Conservation (phyloP, 371 early-diverging fungal genomes). For the Rhizomucor miehei region DNA sequence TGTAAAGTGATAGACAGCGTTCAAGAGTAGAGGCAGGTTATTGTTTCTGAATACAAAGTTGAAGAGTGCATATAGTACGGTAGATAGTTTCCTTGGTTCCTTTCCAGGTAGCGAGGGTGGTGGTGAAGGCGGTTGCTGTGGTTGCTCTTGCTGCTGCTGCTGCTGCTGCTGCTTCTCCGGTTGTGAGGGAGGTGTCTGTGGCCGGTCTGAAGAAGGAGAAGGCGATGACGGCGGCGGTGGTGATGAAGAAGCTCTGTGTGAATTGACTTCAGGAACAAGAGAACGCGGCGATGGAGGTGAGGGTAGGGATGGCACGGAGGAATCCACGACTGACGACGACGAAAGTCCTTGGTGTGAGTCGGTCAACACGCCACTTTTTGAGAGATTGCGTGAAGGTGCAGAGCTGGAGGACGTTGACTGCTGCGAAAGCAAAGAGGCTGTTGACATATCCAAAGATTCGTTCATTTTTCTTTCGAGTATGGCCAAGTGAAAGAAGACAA, state of each 20-base stretch:
- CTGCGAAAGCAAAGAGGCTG: slow-evolving; percentile 25
- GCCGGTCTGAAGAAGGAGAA: not conserved
- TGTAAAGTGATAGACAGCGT: slow-evolving; percentile 28
- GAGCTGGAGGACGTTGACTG: too few relatives aligned
- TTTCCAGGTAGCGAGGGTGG: not conserved
- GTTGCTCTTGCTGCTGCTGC: slow-evolving; percentile 1
- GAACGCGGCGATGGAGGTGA: slow-evolving; percentile 7
- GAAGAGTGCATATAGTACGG: not conserved
- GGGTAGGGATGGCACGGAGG: slow-evolving; percentile 12
- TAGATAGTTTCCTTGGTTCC: too few relatives aligned
- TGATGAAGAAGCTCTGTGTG: not conserved
- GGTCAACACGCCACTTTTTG: not conserved
- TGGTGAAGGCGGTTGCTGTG: not conserved
- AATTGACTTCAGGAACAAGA: slow-evolving; percentile 5
- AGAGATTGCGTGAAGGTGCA: not conserved
- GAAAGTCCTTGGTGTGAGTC: not conserved
- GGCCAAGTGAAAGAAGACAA: too few relatives aligned
- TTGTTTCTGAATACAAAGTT: slow-evolving; percentile 39
- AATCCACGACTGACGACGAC: not conserved
- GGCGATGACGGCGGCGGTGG: not conserved
- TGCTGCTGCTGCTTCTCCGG: not conserved
- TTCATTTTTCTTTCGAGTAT: slow-evolving; percentile 5
- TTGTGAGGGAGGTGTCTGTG: not conserved
- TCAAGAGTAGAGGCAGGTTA: slow-evolving; percentile 35
- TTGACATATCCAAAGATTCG: slow-evolving; percentile 35